Evolutionary conservation across 352 stramenopile species (phyloP).

Genomic region (Globisporangium spiculum): DNA sequence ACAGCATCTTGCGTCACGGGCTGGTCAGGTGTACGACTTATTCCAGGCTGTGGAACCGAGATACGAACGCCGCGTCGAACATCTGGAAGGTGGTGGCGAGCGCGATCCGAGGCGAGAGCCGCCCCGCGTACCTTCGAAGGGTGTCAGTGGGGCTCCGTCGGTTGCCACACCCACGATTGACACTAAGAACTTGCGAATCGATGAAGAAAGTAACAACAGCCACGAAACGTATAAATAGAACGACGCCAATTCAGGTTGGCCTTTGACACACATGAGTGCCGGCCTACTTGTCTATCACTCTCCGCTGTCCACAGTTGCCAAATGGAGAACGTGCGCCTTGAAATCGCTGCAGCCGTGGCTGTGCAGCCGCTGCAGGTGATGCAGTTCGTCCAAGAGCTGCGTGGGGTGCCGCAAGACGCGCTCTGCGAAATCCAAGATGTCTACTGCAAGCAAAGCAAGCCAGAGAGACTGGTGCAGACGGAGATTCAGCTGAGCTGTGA

Average conservation of each 20-base stretch:
- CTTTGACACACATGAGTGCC: neutral
- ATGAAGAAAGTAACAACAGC: too few relatives aligned
- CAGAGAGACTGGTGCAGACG: constrained; percentile 4
- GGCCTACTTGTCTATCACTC: neutral
- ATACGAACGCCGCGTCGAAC: too few relatives aligned
- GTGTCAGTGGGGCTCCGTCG: too few relatives aligned
- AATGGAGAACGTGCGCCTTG: constrained; percentile 49
- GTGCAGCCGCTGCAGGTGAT: constrained; percentile 33
- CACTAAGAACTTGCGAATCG: too few relatives aligned
- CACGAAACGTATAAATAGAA: too few relatives aligned
- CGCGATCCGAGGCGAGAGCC: too few relatives aligned
- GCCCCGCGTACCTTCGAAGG: too few relatives aligned
- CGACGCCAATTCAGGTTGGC: neutral
- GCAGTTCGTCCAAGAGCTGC: constrained; percentile 48
- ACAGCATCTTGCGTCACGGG: too few relatives aligned
- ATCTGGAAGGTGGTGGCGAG: too few relatives aligned
- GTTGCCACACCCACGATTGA: too few relatives aligned
- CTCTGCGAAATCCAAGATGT: constrained; percentile 49
- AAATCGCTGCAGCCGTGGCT: constrained; percentile 36
- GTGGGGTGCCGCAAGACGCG: constrained; percentile 36
- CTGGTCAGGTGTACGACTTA: too few relatives aligned
- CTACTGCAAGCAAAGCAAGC: constrained; percentile 1
- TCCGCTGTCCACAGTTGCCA: neutral
- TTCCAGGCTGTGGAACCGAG: too few relatives aligned
- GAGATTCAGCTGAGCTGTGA: constrained; percentile 45